Evolutionary conservation across 192 early-diverging fungal genomes (phyloP).

Genomic region (Paraglomus occultum): DNA sequence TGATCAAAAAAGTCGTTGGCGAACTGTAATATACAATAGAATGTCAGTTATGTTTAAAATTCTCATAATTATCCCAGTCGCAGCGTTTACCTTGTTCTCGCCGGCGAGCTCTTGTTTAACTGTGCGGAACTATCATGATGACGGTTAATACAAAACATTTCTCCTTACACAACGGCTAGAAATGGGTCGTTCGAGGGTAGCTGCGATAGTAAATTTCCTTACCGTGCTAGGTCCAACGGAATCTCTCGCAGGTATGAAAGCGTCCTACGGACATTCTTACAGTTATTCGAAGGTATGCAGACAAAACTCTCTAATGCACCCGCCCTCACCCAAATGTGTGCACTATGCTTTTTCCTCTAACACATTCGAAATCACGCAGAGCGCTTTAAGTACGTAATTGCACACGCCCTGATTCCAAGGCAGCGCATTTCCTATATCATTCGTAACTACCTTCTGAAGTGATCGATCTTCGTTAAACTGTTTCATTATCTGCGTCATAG

Average conservation of each 20-base stretch:
- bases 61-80: too few relatives aligned
- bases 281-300: not conserved
- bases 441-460: constrained; percentile 63
- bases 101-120: not conserved
- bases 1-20: constrained; percentile 19
- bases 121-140: constrained; percentile 18
- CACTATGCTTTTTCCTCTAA: not conserved
- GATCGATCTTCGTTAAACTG: constrained; percentile 76
- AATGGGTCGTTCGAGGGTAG: too few relatives aligned
- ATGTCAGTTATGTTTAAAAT: too few relatives aligned
- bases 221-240: constrained; percentile 4
- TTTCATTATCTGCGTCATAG: constrained; percentile 77
- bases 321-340: not conserved
- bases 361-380: not conserved
- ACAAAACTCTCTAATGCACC: not conserved
- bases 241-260: not conserved
- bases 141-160: not conserved
- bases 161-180: too few relatives aligned
- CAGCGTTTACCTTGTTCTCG: too few relatives aligned
- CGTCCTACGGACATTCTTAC: not conserved
- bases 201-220: not conserved
- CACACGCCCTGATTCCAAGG: not conserved
- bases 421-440: not conserved
- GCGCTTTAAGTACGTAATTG: not conserved
- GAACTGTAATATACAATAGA: not conserved